These are phyloP conservation scores for Primulina tabacum DNA, from an alignment of 257 asterid genomes.

Conservation along the genomic window DNA sequence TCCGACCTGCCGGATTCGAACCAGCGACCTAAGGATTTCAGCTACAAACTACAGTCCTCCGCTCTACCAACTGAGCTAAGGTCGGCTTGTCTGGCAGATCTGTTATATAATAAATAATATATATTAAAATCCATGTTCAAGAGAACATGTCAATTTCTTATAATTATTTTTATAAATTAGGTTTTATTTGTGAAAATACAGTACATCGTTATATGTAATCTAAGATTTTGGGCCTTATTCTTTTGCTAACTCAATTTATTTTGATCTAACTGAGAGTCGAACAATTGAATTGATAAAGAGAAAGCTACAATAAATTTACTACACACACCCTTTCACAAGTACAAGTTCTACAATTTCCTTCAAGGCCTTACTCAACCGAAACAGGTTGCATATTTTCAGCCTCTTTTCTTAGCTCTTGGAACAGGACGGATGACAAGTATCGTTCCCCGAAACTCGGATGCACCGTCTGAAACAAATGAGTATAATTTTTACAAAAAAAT, in stretches of 20 bases:
- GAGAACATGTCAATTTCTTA: too few relatives aligned
- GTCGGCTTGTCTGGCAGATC: background rate
- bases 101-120: too few relatives aligned
- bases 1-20: constrained; percentile 98
- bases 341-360: background rate
- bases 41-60: constrained; percentile 2
- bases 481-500: background rate
- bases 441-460: constrained; percentile 97
- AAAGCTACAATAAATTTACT: background rate
- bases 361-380: constrained; percentile 59
- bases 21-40: constrained; percentile 86
- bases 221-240: too few relatives aligned
- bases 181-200: too few relatives aligned
- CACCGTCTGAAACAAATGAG: constrained; percentile 50
- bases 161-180: too few relatives aligned
- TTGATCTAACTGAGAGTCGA: too few relatives aligned
- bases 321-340: background rate
- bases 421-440: constrained; percentile 81
- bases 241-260: too few relatives aligned
- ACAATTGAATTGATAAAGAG: too few relatives aligned
- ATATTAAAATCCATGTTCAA: too few relatives aligned
- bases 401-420: constrained; percentile 77
- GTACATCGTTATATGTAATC: too few relatives aligned
- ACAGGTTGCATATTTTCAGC: constrained; percentile 92
- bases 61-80: constrained; percentile 9